Evolutionary conservation across 176 grass and related monocot genomes (phyloP).

Genomic region (Otatea glauca): DNA sequence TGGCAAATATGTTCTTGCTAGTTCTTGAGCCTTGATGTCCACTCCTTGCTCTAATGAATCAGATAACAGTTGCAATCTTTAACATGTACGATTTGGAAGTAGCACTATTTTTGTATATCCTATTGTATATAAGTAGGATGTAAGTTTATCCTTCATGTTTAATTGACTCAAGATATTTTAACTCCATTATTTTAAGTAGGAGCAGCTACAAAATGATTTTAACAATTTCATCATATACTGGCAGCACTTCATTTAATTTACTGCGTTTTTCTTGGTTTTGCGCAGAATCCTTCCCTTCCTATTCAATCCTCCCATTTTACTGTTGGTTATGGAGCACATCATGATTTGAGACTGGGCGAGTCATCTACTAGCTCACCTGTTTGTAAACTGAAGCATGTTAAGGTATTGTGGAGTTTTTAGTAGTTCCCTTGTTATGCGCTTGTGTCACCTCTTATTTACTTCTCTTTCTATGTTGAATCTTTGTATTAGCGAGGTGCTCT

Average conservation of each 20-base stretch:
- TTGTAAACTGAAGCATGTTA: slow-evolving; percentile 81
- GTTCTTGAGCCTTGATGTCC: neutral
- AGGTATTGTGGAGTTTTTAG: slow-evolving; percentile 57
- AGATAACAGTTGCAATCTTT: neutral
- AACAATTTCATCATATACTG: slow-evolving; percentile 1
- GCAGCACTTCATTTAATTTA: slow-evolving; percentile 24
- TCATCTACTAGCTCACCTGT: slow-evolving; percentile 61
- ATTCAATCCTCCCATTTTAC: slow-evolving; percentile 75
- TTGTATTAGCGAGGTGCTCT: slow-evolving; percentile 57
- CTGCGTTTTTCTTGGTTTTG: slow-evolving; percentile 33
- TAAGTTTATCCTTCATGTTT: slow-evolving; percentile 2
- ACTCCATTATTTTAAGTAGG: neutral
- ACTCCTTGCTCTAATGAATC: neutral
- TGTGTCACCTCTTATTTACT: slow-evolving; percentile 4
- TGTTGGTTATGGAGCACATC: slow-evolving; percentile 75
- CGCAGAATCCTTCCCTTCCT: slow-evolving; percentile 73
- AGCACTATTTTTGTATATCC: neutral
- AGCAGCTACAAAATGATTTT: neutral
- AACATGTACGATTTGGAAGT: neutral
- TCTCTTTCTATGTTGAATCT: neutral
- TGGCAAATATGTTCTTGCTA: neutral
- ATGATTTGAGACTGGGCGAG: slow-evolving; percentile 78
- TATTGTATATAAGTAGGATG: slow-evolving; percentile 28
- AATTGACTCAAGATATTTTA: slow-evolving; percentile 29
- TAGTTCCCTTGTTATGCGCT: slow-evolving; percentile 11